These are phyloP conservation scores for Brettanomyces nanus DNA, from an alignment of 805 yeast species.

Conservation along the genomic window DNA sequence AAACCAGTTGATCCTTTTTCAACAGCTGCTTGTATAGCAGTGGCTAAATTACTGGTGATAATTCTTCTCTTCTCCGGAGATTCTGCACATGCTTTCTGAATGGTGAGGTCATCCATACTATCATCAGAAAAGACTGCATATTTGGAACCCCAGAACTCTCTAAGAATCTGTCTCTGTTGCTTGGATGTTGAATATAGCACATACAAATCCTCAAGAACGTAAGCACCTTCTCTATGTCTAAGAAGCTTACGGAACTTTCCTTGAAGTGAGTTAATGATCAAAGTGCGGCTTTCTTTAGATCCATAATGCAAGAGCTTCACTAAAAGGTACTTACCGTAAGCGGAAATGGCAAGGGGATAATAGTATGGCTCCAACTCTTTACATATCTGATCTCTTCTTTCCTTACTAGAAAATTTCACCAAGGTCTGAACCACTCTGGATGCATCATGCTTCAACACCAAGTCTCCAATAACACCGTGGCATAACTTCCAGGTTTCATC, in stretches of 20 bases:
- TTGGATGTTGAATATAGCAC: constrained; percentile 76
- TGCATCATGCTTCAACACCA: constrained; percentile 92
- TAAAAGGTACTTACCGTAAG: constrained; percentile 88
- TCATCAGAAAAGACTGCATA: constrained; percentile 83
- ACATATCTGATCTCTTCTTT: constrained; percentile 66
- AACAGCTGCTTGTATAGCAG: constrained; percentile 83
- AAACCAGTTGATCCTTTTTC: constrained; percentile 95
- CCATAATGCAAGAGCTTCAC: constrained; percentile 91
- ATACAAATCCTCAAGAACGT: constrained; percentile 89
- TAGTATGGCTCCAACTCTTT: constrained; percentile 63
- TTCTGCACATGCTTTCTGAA: constrained; percentile 58
- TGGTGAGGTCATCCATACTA: constrained; percentile 46
- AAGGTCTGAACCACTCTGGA: constrained; percentile 93
- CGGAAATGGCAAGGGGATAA: constrained; percentile 78
- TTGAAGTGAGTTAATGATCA: constrained; percentile 76
- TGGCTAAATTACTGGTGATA: constrained; percentile 65
- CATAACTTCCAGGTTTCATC: constrained; percentile 81
- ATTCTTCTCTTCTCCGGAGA: constrained; percentile 71
- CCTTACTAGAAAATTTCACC: constrained; percentile 76
- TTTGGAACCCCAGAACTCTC: constrained; percentile 96
- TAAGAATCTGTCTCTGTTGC: constrained; percentile 83
- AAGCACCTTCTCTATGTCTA: constrained; percentile 98
- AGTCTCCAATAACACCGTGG: constrained; percentile 67
- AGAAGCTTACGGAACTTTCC: constrained; percentile 86
- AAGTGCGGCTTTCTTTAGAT: constrained; percentile 65